Base-by-base conservation (phyloP, 208 protist species). In the Acanthamoeba culbertsoni region DNA sequence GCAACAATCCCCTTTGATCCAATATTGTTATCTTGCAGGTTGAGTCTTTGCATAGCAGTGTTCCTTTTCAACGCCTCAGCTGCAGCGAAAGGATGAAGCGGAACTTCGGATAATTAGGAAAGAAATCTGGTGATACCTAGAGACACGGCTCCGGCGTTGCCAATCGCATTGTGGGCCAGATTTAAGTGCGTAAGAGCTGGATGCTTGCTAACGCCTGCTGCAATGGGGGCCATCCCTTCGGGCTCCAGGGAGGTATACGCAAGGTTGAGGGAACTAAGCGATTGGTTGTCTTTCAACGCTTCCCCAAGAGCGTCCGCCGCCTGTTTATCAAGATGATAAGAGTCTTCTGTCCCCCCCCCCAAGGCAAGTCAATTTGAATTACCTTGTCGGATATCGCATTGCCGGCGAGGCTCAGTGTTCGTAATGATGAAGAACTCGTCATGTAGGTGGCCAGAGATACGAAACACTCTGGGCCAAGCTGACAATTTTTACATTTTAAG, bases 31-130 rank as follows among this genome's bases (percentile, higher is more conserved):
- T 62, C 88, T n/a, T 46, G 42, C 2, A 92, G 65, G n/a, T 79
- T 79, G 5, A 92, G 45, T 7, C 63, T 3, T n/a, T 62, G 88
- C 28, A 92, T 14, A 4, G n/a, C 48, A 1, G 2, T 6, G 62
- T 92, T 92, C n/a, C n/a, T 31, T n/a, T 79, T 92, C 6, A 92
- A 62, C 23, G 63, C 57, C 8, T 92, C 63, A 0, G 12, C 82
- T 90, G 53, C 10, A 6, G 40, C 35, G 3, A 10, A 63, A 63
- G 0, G 0, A 28, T 37, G 26, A 55, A 53, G 4, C 14, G 12
- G 57, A 53, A 16, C 10, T 20, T 18, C 28, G 51, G 8, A 37
- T 1, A 55, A 37, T 51, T 10, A 14, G n/a, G 71, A n/a, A 33
- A 75, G 8, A 14, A n/a, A n/a, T n/a, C n/a, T n/a, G n/a, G n/a